Conservation (phyloP, 2,329 filamentous ascomycete species). For the Sporothrix brunneoviolacea region DNA sequence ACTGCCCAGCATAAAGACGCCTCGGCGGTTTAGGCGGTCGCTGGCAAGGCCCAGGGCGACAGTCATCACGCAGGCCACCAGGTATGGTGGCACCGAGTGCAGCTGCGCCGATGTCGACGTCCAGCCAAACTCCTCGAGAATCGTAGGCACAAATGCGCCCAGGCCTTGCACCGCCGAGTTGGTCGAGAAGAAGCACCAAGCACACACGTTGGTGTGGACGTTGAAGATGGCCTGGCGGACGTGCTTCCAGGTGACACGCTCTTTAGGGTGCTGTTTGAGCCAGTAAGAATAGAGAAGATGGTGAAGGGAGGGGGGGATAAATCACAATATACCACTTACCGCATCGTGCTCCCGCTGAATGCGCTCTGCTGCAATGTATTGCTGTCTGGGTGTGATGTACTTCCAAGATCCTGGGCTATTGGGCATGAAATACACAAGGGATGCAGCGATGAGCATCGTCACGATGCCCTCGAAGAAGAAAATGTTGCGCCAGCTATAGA, state of each 20-base stretch:
- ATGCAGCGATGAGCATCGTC: slow-evolving; percentile 41
- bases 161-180: slow-evolving; percentile 53
- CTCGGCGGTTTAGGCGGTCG: slow-evolving; percentile 37
- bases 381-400: slow-evolving; percentile 47
- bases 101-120: slow-evolving; percentile 34
- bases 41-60: slow-evolving; percentile 33
- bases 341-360: slow-evolving; percentile 43
- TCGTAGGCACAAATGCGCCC: slow-evolving; percentile 44
- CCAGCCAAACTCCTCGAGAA: slow-evolving; percentile 37
- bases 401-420: slow-evolving; percentile 40
- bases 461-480: slow-evolving; percentile 58
- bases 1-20: slow-evolving; percentile 37
- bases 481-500: slow-evolving; percentile 52
- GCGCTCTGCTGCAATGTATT: slow-evolving; percentile 45
- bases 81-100: slow-evolving; percentile 39
- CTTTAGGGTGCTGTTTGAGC: slow-evolving; percentile 27
- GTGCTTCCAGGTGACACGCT: slow-evolving; percentile 42
- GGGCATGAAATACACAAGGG: slow-evolving; percentile 47
- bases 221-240: slow-evolving; percentile 45
- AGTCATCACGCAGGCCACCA: slow-evolving; percentile 33
- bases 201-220: slow-evolving; percentile 54
- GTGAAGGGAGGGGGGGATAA: neutral
- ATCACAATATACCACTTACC: neutral
- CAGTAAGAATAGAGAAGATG: neutral
- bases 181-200: slow-evolving; percentile 51